Conservation (phyloP, 1,284 basidiomycete genomes). For the Heterobasidion parviporum region DNA sequence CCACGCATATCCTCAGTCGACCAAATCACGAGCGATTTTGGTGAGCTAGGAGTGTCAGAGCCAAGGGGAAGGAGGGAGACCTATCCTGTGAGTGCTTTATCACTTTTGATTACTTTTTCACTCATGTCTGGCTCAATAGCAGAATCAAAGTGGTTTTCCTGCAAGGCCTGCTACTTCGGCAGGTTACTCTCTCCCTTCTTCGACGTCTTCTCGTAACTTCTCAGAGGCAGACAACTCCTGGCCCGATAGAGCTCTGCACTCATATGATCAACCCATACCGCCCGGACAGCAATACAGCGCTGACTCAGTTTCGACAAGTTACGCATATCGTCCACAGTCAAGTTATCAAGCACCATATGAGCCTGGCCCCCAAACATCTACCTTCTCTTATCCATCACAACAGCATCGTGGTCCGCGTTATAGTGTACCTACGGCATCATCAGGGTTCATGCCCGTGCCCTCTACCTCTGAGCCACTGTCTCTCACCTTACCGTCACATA, state of each 20-base stretch:
- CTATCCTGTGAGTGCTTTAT: conserved; percentile 45
- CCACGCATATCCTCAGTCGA: conserved; percentile 34
- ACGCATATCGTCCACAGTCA: conserved; percentile 22
- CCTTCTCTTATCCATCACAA: conserved; percentile 23
- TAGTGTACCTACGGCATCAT: conserved; percentile 56
- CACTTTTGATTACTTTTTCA: neutral
- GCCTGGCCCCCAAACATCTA: conserved; percentile 22
- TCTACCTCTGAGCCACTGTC: conserved; percentile 22
- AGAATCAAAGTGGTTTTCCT: conserved; percentile 1
- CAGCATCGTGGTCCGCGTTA: conserved; percentile 46
- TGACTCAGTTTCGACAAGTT: conserved; percentile 22
- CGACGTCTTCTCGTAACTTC: conserved; percentile 8
- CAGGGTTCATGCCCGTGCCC: conserved; percentile 48
- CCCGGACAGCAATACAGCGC: conserved; percentile 25
- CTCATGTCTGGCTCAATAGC: neutral
- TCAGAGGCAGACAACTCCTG: conserved; percentile 2
- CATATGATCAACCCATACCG: conserved; percentile 25
- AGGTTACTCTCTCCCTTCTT: conserved; percentile 9
- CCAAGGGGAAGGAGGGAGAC: conserved; percentile 45
- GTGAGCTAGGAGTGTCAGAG: conserved; percentile 52
- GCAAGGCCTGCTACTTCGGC: conserved; percentile 7
- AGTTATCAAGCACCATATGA: conserved; percentile 52
- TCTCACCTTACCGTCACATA: neutral
- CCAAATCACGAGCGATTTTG: conserved; percentile 51
- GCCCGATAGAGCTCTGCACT: conserved; percentile 10